Conservation (phyloP, 345 rosid species). For the Anastatica hierochuntica region DNA sequence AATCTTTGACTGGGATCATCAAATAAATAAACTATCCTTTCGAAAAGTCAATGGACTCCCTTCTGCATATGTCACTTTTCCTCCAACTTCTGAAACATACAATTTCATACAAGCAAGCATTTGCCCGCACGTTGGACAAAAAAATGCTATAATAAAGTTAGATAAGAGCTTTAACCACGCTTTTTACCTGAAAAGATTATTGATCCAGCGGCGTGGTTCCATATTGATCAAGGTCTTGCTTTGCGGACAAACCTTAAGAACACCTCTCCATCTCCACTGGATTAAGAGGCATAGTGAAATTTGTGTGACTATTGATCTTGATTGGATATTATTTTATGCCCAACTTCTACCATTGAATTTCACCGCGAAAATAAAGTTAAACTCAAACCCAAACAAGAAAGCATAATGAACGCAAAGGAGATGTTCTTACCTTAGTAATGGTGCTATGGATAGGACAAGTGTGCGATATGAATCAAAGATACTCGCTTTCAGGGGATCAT, state of each 20-base stretch:
- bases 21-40: constrained; percentile 64
- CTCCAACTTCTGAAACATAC: constrained; percentile 68
- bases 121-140: too few relatives aligned
- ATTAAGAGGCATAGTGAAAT: constrained; percentile 83
- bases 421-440: constrained; percentile 48
- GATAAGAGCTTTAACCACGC: background rate
- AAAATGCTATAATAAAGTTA: too few relatives aligned
- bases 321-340: constrained; percentile 84
- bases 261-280: constrained; percentile 91
- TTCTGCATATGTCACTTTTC: constrained; percentile 53
- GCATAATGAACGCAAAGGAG: background rate
- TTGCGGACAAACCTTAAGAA: constrained; percentile 71
- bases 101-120: background rate
- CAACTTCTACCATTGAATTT: constrained; percentile 43
- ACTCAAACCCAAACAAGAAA: background rate
- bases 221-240: constrained; percentile 83
- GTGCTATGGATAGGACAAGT: constrained; percentile 69
- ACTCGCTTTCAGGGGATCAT: constrained; percentile 70
- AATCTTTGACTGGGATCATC: too few relatives aligned
- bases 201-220: constrained; percentile 97
- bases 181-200: constrained; percentile 79
- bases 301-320: constrained; percentile 89
- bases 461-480: constrained; percentile 87
- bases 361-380: background rate
- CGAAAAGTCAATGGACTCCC: constrained; percentile 79